Base-by-base conservation (phyloP, 2,329 filamentous ascomycete genomes). In the Beauveria bassiana region DNA sequence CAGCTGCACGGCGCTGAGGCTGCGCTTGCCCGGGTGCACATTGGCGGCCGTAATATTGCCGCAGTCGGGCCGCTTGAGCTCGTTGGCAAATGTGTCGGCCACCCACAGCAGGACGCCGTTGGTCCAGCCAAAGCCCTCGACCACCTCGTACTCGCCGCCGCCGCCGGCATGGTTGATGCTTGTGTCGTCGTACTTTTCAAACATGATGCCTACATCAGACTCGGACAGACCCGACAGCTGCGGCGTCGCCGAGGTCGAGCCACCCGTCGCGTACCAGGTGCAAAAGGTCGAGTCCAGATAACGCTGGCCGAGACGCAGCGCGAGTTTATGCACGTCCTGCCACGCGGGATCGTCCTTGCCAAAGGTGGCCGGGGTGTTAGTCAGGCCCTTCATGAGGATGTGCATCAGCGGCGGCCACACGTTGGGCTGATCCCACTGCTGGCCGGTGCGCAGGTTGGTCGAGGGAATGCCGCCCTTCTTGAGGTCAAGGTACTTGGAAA, bases 371-470 rank as follows among this genome's bases (percentile, higher is more conserved):
- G 85, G 83, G 0, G 83, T 85, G 69, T 82, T 83, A 59, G 84
- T 77, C 7, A 89, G 77, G 7, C 84, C 84, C 45, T 83, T 70
- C 75, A 88, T 88, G 28, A 88, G 74, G 49, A 86, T 77, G 71
- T 89, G 84, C 75, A 85, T 82, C 55, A 87, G 77, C 3, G 86
- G 85, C 12, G 86, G 86, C 86, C 86, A 89, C 28, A 88, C 86
- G 66, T 85, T 88, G 0, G 86, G 86, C 69, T 87, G 81, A 61
- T 89, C 86, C 86, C 86, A 89, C 69, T 89, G 86, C 75, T 89
- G 81, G 16, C 81, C 82, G 0, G 85, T 84, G 51, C 71, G 67
- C 61, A 84, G 74, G 67, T 88, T 88, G 4, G 85, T 87, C 0
- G 86, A 83, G 2, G 85, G 78, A 50, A 88, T 82, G 42, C 81